Conservation (phyloP, 2,329 filamentous ascomycete species). For the Scolecobasidium constrictum region DNA sequence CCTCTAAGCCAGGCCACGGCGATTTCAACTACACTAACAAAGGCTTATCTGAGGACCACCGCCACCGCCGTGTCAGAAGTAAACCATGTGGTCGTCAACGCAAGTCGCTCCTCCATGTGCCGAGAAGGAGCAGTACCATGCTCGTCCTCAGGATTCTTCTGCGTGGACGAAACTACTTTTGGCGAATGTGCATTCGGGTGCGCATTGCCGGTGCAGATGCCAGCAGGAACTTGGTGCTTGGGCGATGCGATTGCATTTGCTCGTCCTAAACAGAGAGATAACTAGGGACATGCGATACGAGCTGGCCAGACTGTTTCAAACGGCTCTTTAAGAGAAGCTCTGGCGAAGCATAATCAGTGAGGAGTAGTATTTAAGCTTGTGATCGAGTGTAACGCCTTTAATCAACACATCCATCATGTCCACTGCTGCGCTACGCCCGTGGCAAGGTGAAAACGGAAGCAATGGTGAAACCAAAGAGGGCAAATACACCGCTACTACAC, state of each 20-base stretch:
- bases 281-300: no score
- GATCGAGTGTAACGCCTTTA: no score
- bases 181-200: conserved; percentile 2
- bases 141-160: conserved; percentile 5
- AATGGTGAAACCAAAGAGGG: no score
- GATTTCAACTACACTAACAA: conserved; percentile 2
- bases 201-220: background rate
- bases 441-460: no score
- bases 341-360: no score
- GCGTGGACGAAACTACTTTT: conserved; percentile 3
- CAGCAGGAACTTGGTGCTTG: conserved; percentile 5
- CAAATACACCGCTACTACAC: no score
- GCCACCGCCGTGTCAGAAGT: conserved; percentile 3
- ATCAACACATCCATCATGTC: no score
- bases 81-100: conserved; percentile 1
- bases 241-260: conserved; percentile 2
- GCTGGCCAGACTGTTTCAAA: no score
- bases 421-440: no score
- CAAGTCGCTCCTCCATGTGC: conserved; percentile 1
- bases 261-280: conserved; percentile 2
- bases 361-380: no score
- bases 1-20: conserved; percentile 1
- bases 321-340: no score
- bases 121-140: conserved; percentile 2
- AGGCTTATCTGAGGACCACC: background rate